Evolutionary conservation across 2,329 filamentous ascomycete species (phyloP), one percentile per base, ranked within the genome.

Genomic region (Calonectria naviculata): DNA sequence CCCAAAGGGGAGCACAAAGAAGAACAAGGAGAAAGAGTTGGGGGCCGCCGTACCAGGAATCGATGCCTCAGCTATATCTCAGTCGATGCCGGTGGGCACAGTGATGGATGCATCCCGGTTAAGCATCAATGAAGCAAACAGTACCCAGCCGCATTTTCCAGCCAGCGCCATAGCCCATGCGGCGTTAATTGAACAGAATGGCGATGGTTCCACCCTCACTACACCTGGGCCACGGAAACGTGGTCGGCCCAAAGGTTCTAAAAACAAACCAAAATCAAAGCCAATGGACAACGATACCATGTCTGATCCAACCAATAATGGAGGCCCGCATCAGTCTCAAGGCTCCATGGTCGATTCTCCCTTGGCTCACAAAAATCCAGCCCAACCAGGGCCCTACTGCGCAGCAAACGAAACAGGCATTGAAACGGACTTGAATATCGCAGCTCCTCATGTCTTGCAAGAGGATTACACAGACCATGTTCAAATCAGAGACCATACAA

Each of bases 11-110:
- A 90, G 88, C 80, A 82, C 80, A 61, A 71, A 78, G 17, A 89
- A 88, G 61, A 87, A 88, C 68, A 90, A 89, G 73, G 86, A 86
- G n/a, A 89, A 86, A 72, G 89, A 89, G 74, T 83, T 74, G 10
- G 65, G 36, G 26, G 42, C 49, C 13, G 58, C 65, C 10, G 28
- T 49, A 36, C 60, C 73, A 47, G 47, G 41, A 7, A 49, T 62
- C 46, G 65, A 73, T 44, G 24, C 52, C 41, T 36, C 61, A 21
- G 56, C 68, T 17, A 31, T 44, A 17, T 58, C 34, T 8, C 68
- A 71, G 21, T 61, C 42, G 12, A 41, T 49, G n/a, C 42, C 52
- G 13, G 24, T 34, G 24, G 54, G 65, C 13, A 41, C 67, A 49
- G 60, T 36, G 34, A 26, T 68, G n/a, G 42, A 62, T 36, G 56